Conservation (phyloP, 352 stramenopile genomes). For the Phytopythium sindhum region DNA sequence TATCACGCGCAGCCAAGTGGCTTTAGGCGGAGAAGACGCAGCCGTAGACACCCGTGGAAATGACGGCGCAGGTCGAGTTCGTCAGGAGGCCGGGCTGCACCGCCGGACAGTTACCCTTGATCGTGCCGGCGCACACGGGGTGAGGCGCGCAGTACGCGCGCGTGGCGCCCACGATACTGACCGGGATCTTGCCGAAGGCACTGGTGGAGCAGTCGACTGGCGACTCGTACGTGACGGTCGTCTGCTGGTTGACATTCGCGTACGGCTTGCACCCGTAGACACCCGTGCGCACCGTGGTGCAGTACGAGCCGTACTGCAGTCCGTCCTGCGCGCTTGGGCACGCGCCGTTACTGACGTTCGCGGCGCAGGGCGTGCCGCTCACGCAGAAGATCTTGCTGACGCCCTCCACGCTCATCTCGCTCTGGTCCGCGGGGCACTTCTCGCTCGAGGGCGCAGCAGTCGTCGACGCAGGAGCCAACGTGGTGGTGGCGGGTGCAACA, state of each 20-base stretch:
- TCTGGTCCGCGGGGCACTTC: neutral
- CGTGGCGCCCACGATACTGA: neutral
- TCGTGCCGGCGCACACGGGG: too few species aligned
- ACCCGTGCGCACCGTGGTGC: constrained; percentile 19
- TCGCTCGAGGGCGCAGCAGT: neutral
- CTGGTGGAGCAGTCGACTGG: neutral
- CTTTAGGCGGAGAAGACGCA: constrained; percentile 17
- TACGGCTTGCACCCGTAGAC: constrained; percentile 33
- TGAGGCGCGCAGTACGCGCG: neutral
- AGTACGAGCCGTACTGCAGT: constrained; percentile 21
- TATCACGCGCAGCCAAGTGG: too few species aligned
- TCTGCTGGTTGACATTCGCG: constrained; percentile 4
- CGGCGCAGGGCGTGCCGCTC: constrained; percentile 20
- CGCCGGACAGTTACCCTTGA: constrained; percentile 12
- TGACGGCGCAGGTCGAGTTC: constrained; percentile 31
- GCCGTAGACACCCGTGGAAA: constrained; percentile 29
- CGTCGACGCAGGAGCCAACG: neutral
- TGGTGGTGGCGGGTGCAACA: neutral
- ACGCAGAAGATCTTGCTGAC: constrained; percentile 5
- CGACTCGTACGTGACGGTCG: neutral
- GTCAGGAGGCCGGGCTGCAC: constrained; percentile 19
- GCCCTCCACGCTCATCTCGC: constrained; percentile 29
- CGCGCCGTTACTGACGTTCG: constrained; percentile 12
- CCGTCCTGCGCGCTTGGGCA: constrained; percentile 21
- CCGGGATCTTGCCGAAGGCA: neutral